Percentiles rank a stretch among this genome's conserved stretches.
These are phyloP conservation scores for Wickerhamiella lipophila DNA, from an alignment of 805 yeast genomes.

Conservation along the genomic window DNA sequence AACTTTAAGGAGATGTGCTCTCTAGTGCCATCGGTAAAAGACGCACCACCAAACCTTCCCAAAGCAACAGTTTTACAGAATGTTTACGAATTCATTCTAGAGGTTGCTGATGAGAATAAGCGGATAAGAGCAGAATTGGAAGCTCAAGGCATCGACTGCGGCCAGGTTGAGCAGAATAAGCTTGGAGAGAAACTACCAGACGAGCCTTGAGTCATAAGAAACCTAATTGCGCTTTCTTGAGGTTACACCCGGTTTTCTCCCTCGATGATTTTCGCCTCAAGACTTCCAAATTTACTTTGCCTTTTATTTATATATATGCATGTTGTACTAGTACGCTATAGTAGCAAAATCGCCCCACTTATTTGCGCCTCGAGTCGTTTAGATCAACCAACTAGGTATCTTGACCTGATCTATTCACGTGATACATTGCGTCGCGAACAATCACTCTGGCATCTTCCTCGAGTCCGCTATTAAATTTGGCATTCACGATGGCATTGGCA, in stretches of 20 bases:
- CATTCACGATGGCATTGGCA: constrained; percentile 35
- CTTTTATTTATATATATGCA: not conserved
- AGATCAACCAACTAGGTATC: no score
- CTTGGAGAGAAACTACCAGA: constrained; percentile 5
- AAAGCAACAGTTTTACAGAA: constrained; percentile 23
- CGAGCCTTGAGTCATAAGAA: not conserved
- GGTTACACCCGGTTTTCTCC: not conserved
- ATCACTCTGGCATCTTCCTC: constrained; percentile 81
- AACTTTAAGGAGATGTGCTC: constrained; percentile 29
- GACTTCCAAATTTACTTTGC: no score
- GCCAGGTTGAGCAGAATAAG: constrained; percentile 13
- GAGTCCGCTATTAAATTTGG: constrained; percentile 65
- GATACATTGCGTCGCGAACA: constrained; percentile 59
- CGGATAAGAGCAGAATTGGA: constrained; percentile 20
- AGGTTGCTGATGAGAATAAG: constrained; percentile 22
- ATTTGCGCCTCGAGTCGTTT: no score
- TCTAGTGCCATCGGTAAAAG: constrained; percentile 27
- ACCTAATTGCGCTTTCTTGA: no score
- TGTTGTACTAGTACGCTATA: not conserved
- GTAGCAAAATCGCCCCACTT: no score
- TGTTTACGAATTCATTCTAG: constrained; percentile 22
- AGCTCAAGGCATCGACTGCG: constrained; percentile 17
- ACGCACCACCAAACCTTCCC: constrained; percentile 16
- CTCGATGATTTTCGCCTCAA: no score
- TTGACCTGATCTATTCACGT: not conserved